phyloP scores from a whole-genome alignment of 306 rosid genomes.

The Herpetospermum pedunculosum region DNA sequence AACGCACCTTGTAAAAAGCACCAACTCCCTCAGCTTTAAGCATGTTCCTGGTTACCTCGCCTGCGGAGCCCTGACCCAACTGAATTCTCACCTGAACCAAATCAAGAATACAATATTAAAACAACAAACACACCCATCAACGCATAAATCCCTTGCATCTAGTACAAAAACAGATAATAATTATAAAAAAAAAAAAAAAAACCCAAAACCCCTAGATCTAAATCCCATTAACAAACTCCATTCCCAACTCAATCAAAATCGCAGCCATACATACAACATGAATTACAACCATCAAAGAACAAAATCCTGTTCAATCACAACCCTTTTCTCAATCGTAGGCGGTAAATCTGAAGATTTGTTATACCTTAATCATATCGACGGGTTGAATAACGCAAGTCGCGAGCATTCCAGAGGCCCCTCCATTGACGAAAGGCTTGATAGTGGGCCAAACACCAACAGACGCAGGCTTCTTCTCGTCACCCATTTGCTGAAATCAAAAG shows the following conservation, averaged over 20 bases:
- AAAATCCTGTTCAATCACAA: not conserved
- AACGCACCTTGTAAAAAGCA: slow-evolving; percentile 75
- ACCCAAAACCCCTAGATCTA: slow-evolving; percentile 39
- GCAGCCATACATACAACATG: not conserved
- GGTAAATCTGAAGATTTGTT: not conserved
- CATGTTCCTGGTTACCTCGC: slow-evolving; percentile 52
- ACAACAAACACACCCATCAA: not conserved
- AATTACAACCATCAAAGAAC: not conserved
- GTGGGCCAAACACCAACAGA: slow-evolving; percentile 67
- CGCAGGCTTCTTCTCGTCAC: slow-evolving; percentile 72
- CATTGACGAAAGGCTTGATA: slow-evolving; percentile 87
- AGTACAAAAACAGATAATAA: not conserved
- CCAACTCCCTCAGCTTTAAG: slow-evolving; percentile 79
- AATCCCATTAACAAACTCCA: slow-evolving; percentile 1
- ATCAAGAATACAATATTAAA: not conserved
- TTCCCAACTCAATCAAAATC: not conserved
- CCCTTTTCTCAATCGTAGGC: not conserved
- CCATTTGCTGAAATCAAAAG: slow-evolving; percentile 31
- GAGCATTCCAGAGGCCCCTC: slow-evolving; percentile 95
- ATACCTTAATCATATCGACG: slow-evolving; percentile 94
- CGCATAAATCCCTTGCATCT: not conserved
- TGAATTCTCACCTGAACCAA: slow-evolving; percentile 85
- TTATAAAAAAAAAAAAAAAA: not conserved
- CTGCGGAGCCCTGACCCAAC: slow-evolving; percentile 94
- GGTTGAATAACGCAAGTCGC: slow-evolving; percentile 97